Conservation (phyloP, 305 asterid genomes). For the Rubia tinctorum region DNA sequence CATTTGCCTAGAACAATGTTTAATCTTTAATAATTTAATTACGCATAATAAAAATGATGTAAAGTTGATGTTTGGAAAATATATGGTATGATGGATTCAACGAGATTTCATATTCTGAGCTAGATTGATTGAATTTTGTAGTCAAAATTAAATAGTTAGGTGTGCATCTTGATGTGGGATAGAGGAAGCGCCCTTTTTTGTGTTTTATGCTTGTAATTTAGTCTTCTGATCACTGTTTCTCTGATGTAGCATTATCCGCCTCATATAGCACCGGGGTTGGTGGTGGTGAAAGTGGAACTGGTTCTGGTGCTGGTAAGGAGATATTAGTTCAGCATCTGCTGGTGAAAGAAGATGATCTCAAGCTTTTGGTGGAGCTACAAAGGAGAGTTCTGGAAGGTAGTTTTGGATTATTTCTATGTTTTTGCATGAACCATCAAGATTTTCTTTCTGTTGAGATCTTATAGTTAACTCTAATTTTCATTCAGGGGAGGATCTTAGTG, state of each 20-base stretch:
- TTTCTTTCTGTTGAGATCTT: constrained; percentile 1
- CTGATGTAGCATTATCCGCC: constrained; percentile 30
- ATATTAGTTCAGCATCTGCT: constrained; percentile 90
- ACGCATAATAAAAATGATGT: background rate
- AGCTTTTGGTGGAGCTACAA: constrained; percentile 70
- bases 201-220: background rate
- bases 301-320: constrained; percentile 58
- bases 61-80: background rate
- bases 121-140: background rate
- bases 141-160: background rate
- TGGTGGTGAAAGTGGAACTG: constrained; percentile 39
- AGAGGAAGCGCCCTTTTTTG: background rate
- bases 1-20: background rate
- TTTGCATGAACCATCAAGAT: background rate
- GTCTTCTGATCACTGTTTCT: background rate
- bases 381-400: constrained; percentile 68
- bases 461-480: constrained; percentile 27
- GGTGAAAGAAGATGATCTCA: constrained; percentile 82
- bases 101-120: background rate
- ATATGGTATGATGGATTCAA: too few relatives aligned
- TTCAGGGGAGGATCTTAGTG: constrained; percentile 91
- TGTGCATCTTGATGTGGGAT: background rate
- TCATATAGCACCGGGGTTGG: constrained; percentile 56
- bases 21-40: background rate
- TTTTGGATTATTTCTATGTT: constrained; percentile 17